Evolutionary conservation across 441 rosid species (phyloP).

Genomic region (Bruguiera hainesii): DNA sequence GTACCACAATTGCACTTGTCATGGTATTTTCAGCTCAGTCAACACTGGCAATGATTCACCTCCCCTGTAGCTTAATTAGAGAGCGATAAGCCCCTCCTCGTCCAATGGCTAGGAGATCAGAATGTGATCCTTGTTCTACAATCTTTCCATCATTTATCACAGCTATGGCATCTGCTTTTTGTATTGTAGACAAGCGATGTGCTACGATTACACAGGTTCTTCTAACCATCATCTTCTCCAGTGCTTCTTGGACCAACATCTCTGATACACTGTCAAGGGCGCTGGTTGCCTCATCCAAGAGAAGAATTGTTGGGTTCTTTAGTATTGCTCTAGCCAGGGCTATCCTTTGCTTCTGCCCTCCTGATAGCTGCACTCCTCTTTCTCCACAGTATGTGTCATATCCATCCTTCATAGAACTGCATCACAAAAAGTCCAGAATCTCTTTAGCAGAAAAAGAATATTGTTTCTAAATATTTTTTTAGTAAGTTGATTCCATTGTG

Average conservation of each 20-base stretch:
- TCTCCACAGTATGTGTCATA: constrained; percentile 47
- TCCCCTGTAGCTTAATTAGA: neutral
- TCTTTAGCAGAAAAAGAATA: neutral
- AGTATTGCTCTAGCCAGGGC: neutral
- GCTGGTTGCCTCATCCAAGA: neutral
- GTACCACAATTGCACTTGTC: neutral
- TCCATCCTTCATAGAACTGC: constrained; percentile 41
- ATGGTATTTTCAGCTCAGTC: neutral
- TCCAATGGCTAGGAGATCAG: constrained; percentile 15
- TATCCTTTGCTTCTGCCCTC: neutral
- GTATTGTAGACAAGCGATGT: constrained; percentile 26
- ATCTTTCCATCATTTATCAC: constrained; percentile 25
- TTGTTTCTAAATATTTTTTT: too few relatives aligned
- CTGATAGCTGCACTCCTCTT: neutral
- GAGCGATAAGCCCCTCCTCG: neutral
- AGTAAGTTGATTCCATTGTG: too few relatives aligned
- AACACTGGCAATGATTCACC: constrained; percentile 6
- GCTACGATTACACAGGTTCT: constrained; percentile 19
- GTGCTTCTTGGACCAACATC: neutral
- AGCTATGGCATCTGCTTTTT: constrained; percentile 16
- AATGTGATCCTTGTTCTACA: constrained; percentile 23
- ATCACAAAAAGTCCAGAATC: neutral
- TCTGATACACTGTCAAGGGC: neutral
- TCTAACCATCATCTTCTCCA: neutral
- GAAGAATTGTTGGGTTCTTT: neutral